phyloP scores from a whole-genome alignment of 306 rosid species.

The Cicer arietinum region DNA sequence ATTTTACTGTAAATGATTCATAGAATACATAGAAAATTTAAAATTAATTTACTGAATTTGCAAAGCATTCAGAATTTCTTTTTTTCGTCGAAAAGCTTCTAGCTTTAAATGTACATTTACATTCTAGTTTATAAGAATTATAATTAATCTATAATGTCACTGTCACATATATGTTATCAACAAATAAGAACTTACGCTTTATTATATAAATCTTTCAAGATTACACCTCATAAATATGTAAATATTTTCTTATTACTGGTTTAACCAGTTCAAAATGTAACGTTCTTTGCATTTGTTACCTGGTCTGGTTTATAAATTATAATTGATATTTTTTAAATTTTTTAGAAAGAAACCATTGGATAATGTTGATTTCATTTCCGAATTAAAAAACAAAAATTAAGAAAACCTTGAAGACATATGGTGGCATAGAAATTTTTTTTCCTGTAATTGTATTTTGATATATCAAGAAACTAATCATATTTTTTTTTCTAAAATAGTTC shows the following conservation, averaged over 20 bases:
- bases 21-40: background rate
- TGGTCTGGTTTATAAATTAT: background rate
- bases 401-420: slow-evolving; percentile 11
- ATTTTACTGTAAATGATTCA: background rate
- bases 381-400: background rate
- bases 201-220: background rate
- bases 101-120: too few species aligned
- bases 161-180: slow-evolving; percentile 10
- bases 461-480: slow-evolving; percentile 18
- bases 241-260: background rate
- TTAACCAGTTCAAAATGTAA: background rate
- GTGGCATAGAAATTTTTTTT: background rate
- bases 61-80: background rate
- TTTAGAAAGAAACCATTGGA: slow-evolving; percentile 3
- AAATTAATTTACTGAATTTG: background rate
- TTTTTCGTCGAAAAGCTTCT: too few species aligned
- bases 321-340: background rate
- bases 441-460: slow-evolving; percentile 1
- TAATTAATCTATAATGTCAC: background rate
- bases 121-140: too few species aligned
- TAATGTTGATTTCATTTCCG: slow-evolving; percentile 12
- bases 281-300: background rate
- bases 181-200: slow-evolving; percentile 10
- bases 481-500: slow-evolving; percentile 23
- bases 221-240: slow-evolving; percentile 7